Base-by-base conservation (phyloP, 2,329 filamentous ascomycete genomes). In the Emmonsiellopsis sp. region DNA sequence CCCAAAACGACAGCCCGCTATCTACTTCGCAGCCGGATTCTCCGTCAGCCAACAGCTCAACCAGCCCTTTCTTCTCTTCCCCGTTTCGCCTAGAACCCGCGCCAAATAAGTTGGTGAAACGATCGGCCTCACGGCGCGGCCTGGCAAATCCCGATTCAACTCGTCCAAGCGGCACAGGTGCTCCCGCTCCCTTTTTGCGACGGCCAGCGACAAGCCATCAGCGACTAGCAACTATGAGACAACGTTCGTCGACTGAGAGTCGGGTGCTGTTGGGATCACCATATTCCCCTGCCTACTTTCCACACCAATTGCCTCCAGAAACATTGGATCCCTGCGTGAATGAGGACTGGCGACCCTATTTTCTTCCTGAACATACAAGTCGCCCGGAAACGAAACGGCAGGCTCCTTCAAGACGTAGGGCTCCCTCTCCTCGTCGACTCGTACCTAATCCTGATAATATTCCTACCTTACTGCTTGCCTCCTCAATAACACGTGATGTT, bases 201-300 rank as follows among this genome's bases (percentile, higher is more conserved):
- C 74, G 82, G 55, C 82, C 82, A 45, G 80, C 80, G 13, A 85
- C 82, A 10, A 84, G 82, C 65, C 79, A 84, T 64, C 80, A 84
- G 63, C 73, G 82, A 51, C 79, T 78, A 31, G 77, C 76, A 45
- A 77, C 76, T 7, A 69, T 80, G 56, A 74, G 75, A 55, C 68
- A 73, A 52, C 72, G 69, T 42, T 65, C 68, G 40, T 68, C 64
- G n/a, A 62, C 65, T 32, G 63, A 60, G 13, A 55, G 52, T n/a
- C 48, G 50, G 9, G 47, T 55, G n/a, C 44, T 33, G 36, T 36
- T 45, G 17, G 47, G 21, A 21, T 17, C 51, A 37, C 47, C 51
- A 9, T 49, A 37, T 14, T 42, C 46, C 6, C 33, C 60, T 14
- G 58, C 64, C 45, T 55, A 69, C 32, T 50, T 55, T 36, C 49